Evolutionary conservation across 2,329 filamentous ascomycete species (phyloP), one percentile per base, ranked within the genome.

Genomic region (Incumbomyces lentus): DNA sequence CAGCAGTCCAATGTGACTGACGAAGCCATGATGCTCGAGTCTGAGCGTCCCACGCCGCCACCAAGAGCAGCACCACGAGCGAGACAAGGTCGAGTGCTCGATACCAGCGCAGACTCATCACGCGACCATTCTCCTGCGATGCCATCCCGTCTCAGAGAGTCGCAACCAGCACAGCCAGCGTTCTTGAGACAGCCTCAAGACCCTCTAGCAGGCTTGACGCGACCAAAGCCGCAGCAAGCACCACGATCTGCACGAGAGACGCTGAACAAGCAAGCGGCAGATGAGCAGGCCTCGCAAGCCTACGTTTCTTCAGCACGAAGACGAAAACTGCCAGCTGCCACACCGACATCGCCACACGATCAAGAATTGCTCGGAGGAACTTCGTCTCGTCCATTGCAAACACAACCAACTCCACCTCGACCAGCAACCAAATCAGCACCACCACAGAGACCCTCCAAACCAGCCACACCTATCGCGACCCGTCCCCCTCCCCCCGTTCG

Each of bases 301-400:
- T 95, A 96, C 62, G 75, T 95, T 47, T 95, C 89, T 61, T 86
- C 88, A 40, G 85, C 85, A 17, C 76, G 88, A 55, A 78, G 88
- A 59, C 90, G 82, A 64, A 86, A 82, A 62, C 64, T 78, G 2
- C 74, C 71, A 19, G 67, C 70, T 16, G 62, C 67, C 51, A 69
- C 61, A 14, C 64, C 68, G 10, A 60, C 64, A 32, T 51, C 66
- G 6, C 66, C 71, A 49, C 61, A 67, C 2, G 74, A 81, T 50
- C 68, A 74, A 1, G 82, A 89, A 60, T 67, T 89, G 18, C 74
- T 92, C 4, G 81, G 83, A 48, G 55, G 58, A 7, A 55, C 57
- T 22, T 51, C 59, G 14, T 54, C 46, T 39, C 56, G 56, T 19
- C 51, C 60, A 16, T 55, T 42, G 40, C 36, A 44, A 6, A 42